phyloP scores from a whole-genome alignment of 1,284 basidiomycete genomes.

The Cryptococcus sp. region DNA sequence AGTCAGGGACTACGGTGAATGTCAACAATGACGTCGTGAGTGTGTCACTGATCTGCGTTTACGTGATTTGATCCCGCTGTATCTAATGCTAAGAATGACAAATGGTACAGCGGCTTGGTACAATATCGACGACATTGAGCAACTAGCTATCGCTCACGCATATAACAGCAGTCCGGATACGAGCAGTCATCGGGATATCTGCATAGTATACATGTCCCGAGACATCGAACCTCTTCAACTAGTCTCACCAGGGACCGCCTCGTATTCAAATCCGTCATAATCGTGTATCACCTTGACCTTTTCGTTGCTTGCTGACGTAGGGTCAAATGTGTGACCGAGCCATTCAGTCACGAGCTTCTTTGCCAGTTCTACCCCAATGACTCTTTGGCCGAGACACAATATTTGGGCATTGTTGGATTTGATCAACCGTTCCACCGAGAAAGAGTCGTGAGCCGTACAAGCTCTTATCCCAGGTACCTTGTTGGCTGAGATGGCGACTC shows the following conservation, averaged over 20 bases:
- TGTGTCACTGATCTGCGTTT: too few relatives aligned
- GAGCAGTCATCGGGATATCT: too few relatives aligned
- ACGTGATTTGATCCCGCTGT: too few relatives aligned
- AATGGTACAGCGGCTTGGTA: too few relatives aligned
- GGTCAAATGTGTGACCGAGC: slow-evolving; percentile 55
- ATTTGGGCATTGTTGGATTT: slow-evolving; percentile 56
- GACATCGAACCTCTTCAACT: too few relatives aligned
- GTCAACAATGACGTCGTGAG: too few relatives aligned
- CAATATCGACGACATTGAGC: too few relatives aligned
- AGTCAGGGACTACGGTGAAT: too few relatives aligned
- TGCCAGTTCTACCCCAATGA: slow-evolving; percentile 55
- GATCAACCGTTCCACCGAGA: slow-evolving; percentile 55
- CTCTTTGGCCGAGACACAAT: slow-evolving; percentile 55
- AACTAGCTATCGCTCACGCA: too few relatives aligned
- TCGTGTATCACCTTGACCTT: slow-evolving; percentile 54
- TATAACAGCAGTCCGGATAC: too few relatives aligned
- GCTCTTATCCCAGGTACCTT: slow-evolving; percentile 53
- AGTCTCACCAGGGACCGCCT: slow-evolving; percentile 1
- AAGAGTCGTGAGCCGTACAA: slow-evolving; percentile 53
- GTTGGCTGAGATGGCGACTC: slow-evolving; percentile 54
- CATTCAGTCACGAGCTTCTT: slow-evolving; percentile 53
- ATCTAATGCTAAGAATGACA: too few relatives aligned
- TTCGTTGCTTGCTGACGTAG: slow-evolving; percentile 45
- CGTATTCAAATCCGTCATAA: slow-evolving; percentile 39
- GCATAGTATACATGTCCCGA: too few relatives aligned